Evolutionary conservation across 2,329 filamentous ascomycete species (phyloP), one percentile per base, ranked within the genome.

Genomic region (Annulohypoxylon truncatum): DNA sequence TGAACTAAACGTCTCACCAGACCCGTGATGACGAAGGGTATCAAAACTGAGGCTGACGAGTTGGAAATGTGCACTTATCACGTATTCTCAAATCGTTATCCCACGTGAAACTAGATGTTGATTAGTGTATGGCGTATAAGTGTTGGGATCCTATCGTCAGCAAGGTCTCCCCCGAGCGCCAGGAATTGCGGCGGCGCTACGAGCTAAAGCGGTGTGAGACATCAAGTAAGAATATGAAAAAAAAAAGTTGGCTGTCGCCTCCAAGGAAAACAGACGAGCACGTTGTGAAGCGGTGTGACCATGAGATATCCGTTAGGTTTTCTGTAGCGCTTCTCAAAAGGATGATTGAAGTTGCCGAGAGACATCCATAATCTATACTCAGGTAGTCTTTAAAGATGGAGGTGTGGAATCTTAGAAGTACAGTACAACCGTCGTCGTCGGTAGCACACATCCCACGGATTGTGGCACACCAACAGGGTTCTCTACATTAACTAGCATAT

Each of bases 251-350:
- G 35, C 15, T n/a, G 38, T 52, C 38, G 40, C 28, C 15, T 4
- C 51, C 20, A 31, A 57, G 44, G 18, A 46, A 60, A 47, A 31
- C 50, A 40, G 40, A 35, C 24, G 55, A 63, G 50, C 53, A 58
- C 24, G 28, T 47, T 52, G 40, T 26, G 61, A 66, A 68, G 67
- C 67, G 67, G 67, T 70, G 67, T 70, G 67, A 63, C 61, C 50
- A 31, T 6, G 58, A 22, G n/a, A 46, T 53, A 47, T 22, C 53
- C 31, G 47, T 28, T 56, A 44, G n/a, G n/a, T n/a, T n/a, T 47
- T 59, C 57, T 59, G 51, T 40, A 31, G 50, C 50, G 24, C 13
- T 56, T 46, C 46, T 63, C 15, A 56, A 26, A 48, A 33, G 50
- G 50, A 26, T 31, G 55, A 54, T 22, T 59, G 65, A 67, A n/a